phyloP scores from a whole-genome alignment of 23 red algal species.

The Cyanidium caldarium region DNA sequence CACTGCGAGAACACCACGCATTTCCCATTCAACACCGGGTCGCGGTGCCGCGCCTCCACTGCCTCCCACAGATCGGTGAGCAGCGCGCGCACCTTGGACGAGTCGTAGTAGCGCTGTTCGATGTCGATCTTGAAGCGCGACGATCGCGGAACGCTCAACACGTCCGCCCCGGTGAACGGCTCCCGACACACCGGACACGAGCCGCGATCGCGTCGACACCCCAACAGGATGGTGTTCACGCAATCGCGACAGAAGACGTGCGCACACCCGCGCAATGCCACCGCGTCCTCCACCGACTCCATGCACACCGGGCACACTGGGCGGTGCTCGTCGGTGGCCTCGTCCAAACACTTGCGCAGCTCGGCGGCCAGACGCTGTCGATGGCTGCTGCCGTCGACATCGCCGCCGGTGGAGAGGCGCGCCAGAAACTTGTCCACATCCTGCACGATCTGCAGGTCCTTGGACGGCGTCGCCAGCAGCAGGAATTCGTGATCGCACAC shows the following conservation, averaged over 20 bases:
- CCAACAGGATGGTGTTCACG: not conserved
- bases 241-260: conserved; percentile 22
- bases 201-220: not conserved
- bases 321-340: not conserved
- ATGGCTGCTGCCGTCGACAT: not conserved
- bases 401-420: not conserved
- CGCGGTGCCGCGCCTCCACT: not conserved
- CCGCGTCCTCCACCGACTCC: conserved; percentile 20
- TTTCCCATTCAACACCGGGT: conserved; percentile 18
- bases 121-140: not conserved
- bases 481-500: conserved; percentile 11
- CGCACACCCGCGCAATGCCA: conserved; percentile 5
- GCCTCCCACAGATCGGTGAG: not conserved
- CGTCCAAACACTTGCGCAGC: not conserved
- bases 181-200: conserved; percentile 17
- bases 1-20: conserved; percentile 88
- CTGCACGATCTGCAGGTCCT: not conserved
- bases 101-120: not conserved
- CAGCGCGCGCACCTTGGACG: not conserved
- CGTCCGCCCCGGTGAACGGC: not conserved
- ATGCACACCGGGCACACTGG: conserved; percentile 18
- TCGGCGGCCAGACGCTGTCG: not conserved
- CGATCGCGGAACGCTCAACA: not conserved
- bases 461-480: not conserved
- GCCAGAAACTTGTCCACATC: conserved; percentile 13